Conservation (phyloP, 2,329 filamentous ascomycete genomes). For the Cryphonectria carpinicola region DNA sequence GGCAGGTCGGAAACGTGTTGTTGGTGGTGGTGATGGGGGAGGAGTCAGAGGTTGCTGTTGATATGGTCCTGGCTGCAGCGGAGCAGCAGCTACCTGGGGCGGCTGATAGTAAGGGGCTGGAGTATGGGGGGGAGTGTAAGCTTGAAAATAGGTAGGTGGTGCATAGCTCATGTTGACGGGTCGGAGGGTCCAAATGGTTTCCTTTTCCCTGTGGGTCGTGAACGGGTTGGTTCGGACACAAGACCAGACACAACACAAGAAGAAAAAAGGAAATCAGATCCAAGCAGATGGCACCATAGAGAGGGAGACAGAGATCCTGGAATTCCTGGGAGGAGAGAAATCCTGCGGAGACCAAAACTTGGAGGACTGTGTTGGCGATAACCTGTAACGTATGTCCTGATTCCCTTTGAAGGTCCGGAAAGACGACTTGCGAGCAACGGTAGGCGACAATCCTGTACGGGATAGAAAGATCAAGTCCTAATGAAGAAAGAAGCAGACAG, state of each 20-base stretch:
- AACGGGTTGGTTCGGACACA: constrained; percentile 11
- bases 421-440: background rate
- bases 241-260: constrained; percentile 21
- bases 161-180: constrained; percentile 9
- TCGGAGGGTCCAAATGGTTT: constrained; percentile 5
- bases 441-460: background rate
- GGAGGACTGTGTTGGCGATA: constrained; percentile 31
- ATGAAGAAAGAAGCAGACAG: background rate
- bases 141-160: background rate
- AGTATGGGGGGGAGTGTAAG: background rate
- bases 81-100: background rate
- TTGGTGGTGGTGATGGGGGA: constrained; percentile 38
- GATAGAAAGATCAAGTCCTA: background rate
- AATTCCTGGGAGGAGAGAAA: constrained; percentile 15
- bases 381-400: constrained; percentile 27
- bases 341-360: constrained; percentile 23
- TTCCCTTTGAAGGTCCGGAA: constrained; percentile 10
- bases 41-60: constrained; percentile 13
- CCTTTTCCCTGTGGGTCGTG: constrained; percentile 15
- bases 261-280: constrained; percentile 23
- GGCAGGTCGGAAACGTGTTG: constrained; percentile 55
- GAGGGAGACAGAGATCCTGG: constrained; percentile 11
- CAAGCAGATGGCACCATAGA: constrained; percentile 12
- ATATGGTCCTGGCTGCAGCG: background rate
- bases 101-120: background rate